Base-by-base conservation (phyloP, 371 early-diverging fungal species). In the Cokeromyces recurvatus region DNA sequence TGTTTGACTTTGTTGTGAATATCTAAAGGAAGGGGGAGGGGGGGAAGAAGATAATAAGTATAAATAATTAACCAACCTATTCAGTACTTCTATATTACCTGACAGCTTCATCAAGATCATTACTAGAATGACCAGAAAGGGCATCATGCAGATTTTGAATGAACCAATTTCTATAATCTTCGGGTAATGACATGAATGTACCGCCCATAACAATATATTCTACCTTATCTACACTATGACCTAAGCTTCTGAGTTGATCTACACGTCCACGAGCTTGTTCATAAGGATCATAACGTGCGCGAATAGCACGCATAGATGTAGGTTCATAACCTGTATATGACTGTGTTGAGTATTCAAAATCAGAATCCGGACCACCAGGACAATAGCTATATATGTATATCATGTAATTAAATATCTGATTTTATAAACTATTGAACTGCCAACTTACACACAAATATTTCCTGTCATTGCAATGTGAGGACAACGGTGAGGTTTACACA, bases 141-240 rank as follows among this genome's bases (percentile, higher is more conserved):
- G 99, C 94, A 66, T 99, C 98, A 66, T 99, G 99, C 38, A 99
- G 78, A 55, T 94, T 94, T 37, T 85, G 78, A 52, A 99, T 97
- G 74, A 99, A 99, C 91, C 94, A 90, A 66, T 94, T 87, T 55
- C 95, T 79, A 70, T 99, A 99, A 21, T 92, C 90, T 65, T 97
- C 95, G 3, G 89, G 61, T 49, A 99, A 74, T 1, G 94, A 92
- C 99, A 99, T 99, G 66, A 99, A 99, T 0, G 99, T 99, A 41
- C 99, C 99, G 38, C 99, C 99, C 99, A 99, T 99, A 31, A 99
- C 74, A 55, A 99, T 99, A 60, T 94, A 99, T 71, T 99, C 99
- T 17, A 97, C 97, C 70, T 99, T 99, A 71, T 99, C 99, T 22
- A 94, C 93, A 48, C 76, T 86, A 64, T 99, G 99, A 0, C 99